phyloP scores from a whole-genome alignment of 2,329 filamentous ascomycete genomes.

The Aspergillus sp. region DNA sequence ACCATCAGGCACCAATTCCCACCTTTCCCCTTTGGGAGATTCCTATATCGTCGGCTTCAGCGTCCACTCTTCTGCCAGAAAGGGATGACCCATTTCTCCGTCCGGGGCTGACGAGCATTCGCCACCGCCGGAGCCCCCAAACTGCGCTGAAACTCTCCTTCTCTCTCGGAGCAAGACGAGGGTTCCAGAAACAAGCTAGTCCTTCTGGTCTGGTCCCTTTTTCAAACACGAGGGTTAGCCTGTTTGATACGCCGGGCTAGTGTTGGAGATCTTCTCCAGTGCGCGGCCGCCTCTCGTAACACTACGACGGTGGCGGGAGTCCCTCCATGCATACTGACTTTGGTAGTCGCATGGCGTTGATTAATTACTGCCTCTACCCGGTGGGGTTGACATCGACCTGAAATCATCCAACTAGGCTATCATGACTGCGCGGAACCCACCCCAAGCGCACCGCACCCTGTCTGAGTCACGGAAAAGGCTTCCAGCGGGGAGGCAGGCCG shows the following conservation, averaged over 20 bases:
- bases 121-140: not conserved
- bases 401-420: slow-evolving; percentile 1
- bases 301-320: slow-evolving; percentile 2
- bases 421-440: slow-evolving; percentile 3
- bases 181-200: slow-evolving; percentile 19
- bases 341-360: not conserved
- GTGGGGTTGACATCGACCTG: not conserved
- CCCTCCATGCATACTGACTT: not conserved
- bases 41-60: too few relatives aligned
- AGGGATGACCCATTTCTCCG: not conserved
- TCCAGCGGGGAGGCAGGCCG: not conserved
- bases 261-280: too few relatives aligned
- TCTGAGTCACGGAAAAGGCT: slow-evolving; percentile 9
- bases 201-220: not conserved
- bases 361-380: slow-evolving; percentile 8
- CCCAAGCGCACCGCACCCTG: too few relatives aligned
- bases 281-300: too few relatives aligned
- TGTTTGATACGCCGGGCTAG: too few relatives aligned
- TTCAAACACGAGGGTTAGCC: too few relatives aligned
- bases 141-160: slow-evolving; percentile 4
- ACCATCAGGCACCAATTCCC: not conserved
- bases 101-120: not conserved
- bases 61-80: not conserved
- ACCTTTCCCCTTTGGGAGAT: not conserved
- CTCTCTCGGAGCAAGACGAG: too few relatives aligned